Conservation (phyloP, 148 eudicot species). For the Vaccinium darrowii region DNA sequence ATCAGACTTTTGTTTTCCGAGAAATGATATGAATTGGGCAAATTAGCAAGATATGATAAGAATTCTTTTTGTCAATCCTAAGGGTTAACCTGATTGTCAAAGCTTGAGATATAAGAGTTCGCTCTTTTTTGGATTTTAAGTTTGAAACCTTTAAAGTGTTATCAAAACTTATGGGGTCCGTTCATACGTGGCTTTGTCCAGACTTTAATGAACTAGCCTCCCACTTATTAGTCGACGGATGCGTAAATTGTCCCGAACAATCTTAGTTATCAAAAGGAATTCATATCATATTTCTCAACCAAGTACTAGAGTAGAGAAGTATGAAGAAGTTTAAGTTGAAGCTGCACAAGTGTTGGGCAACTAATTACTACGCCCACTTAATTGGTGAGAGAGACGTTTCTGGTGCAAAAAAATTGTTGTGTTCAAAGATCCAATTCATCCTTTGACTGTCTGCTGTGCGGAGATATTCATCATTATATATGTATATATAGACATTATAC, state of each 20-base stretch:
- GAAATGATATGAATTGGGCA: no score
- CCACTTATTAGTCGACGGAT: neutral
- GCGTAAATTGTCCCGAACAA: neutral
- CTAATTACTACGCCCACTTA: neutral
- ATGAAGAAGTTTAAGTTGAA: neutral
- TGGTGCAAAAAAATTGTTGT: neutral
- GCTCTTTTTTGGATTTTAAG: no score
- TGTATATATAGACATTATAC: neutral
- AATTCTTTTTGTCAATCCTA: no score
- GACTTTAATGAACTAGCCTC: no score
- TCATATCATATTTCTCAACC: neutral
- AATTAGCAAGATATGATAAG: no score
- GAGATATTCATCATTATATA: neutral
- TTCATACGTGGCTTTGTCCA: no score
- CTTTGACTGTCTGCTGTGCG: neutral
- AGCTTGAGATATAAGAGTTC: no score
- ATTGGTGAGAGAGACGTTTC: constrained; percentile 12
- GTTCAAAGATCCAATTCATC: neutral
- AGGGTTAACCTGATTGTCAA: no score
- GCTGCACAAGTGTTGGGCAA: neutral
- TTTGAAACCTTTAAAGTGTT: no score
- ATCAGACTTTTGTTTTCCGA: no score
- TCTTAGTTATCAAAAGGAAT: neutral
- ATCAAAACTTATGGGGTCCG: no score
- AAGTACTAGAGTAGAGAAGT: neutral